A percentile compares a stretch with the other conserved stretches of the same genome.
These are phyloP conservation scores for Cerrena zonata DNA, from an alignment of 1,284 basidiomycete genomes.

Conservation along the genomic window DNA sequence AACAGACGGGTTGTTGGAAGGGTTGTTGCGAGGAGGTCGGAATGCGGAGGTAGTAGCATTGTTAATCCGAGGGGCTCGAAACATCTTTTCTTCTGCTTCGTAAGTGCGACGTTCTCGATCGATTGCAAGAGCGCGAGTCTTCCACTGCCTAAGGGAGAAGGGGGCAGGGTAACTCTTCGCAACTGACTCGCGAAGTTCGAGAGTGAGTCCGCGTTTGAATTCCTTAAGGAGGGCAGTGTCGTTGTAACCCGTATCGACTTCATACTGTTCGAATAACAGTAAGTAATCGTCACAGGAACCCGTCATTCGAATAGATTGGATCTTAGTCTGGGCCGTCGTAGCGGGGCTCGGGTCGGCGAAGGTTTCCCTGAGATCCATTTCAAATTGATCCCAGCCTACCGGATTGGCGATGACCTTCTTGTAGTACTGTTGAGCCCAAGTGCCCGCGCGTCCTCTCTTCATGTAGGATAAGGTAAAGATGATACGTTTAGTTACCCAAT, in stretches of 20 bases:
- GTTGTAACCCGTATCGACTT: slow-evolving; percentile 1
- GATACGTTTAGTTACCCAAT: background rate
- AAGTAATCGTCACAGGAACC: slow-evolving; percentile 1
- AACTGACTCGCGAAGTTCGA: background rate
- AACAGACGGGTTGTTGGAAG: too few relatives aligned
- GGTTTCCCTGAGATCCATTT: background rate
- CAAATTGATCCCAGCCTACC: background rate
- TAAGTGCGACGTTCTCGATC: background rate
- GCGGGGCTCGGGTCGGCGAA: background rate
- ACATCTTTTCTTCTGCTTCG: background rate
- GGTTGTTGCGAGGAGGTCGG: too few relatives aligned
- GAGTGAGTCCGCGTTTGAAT: background rate
- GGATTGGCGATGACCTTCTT: too few relatives aligned
- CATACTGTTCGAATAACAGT: slow-evolving; percentile 1
- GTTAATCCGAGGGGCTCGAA: background rate
- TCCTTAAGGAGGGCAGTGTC: slow-evolving; percentile 1
- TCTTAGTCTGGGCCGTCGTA: background rate
- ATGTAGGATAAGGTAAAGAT: background rate
- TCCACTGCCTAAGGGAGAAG: background rate
- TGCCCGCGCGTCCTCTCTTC: background rate
- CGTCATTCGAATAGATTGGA: background rate
- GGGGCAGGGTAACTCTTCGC: background rate
- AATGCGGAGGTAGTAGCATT: background rate
- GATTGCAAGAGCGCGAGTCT: background rate
- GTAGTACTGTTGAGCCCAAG: background rate